These are phyloP conservation scores for Colletotrichum melonis DNA, from an alignment of 2,329 filamentous ascomycete genomes.

Conservation along the genomic window DNA sequence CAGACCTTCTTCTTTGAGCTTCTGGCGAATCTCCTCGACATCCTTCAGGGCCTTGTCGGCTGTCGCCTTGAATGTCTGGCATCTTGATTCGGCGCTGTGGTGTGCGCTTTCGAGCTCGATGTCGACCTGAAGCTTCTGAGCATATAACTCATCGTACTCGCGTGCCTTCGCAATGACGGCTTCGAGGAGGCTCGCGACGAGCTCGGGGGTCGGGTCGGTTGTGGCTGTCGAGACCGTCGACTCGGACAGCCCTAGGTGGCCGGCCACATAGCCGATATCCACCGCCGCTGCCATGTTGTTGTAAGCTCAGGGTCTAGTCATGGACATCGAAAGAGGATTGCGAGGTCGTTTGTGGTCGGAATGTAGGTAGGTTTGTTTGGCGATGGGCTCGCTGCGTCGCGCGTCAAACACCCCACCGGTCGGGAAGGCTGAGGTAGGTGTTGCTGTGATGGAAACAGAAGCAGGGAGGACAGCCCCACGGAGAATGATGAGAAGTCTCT, in stretches of 20 bases:
- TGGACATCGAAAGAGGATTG: slow-evolving; percentile 23
- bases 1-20: slow-evolving; percentile 85
- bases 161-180: slow-evolving; percentile 83
- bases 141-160: slow-evolving; percentile 83
- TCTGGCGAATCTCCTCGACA: slow-evolving; percentile 82
- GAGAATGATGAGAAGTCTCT: neutral
- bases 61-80: slow-evolving; percentile 82
- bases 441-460: neutral
- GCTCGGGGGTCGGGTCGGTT: slow-evolving; percentile 79
- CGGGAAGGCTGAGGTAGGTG: neutral
- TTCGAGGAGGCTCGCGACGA: slow-evolving; percentile 80
- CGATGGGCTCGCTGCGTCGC: slow-evolving; percentile 8
- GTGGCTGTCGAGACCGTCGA: slow-evolving; percentile 69
- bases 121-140: slow-evolving; percentile 88
- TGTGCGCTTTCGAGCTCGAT: slow-evolving; percentile 95
- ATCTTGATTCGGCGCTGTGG: slow-evolving; percentile 83
- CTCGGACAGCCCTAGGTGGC: slow-evolving; percentile 77
- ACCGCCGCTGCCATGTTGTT: slow-evolving; percentile 59
- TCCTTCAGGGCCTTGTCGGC: slow-evolving; percentile 88
- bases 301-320: slow-evolving; percentile 1
- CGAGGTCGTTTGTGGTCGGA: neutral
- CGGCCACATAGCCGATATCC: slow-evolving; percentile 79
- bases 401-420: slow-evolving; percentile 17
- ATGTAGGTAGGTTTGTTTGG: neutral
- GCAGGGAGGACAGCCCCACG: neutral